These are phyloP conservation scores for Aspergillus sp. DNA, from an alignment of 2,329 filamentous ascomycete genomes.

Conservation along the genomic window DNA sequence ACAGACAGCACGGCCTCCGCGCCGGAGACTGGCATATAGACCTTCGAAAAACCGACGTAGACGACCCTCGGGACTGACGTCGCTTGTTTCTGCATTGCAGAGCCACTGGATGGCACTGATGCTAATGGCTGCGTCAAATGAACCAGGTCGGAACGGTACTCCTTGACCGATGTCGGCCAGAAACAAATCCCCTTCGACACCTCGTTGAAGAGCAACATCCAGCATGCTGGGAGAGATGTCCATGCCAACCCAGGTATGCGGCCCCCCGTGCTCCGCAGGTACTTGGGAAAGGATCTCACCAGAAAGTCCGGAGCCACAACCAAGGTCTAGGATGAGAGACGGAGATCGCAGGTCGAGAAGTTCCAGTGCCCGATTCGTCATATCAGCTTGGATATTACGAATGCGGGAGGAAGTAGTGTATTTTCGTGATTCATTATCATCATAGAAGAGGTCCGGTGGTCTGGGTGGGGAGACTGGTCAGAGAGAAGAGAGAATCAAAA, in stretches of 20 bases:
- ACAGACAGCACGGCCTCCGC: conserved; percentile 87
- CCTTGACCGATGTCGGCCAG: conserved; percentile 95
- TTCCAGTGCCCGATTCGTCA: conserved; percentile 91
- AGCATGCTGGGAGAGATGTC: conserved; percentile 95
- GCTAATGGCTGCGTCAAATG: conserved; percentile 91
- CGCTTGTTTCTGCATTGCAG: conserved; percentile 88
- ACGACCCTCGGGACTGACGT: conserved; percentile 76
- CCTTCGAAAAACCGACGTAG: conserved; percentile 88
- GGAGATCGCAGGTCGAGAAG: conserved; percentile 78
- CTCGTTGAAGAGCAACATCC: conserved; percentile 86
- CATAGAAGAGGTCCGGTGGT: conserved; percentile 95
- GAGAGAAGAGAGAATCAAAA: conserved; percentile 32
- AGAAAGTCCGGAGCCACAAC: conserved; percentile 90
- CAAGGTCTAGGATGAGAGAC: conserved; percentile 91
- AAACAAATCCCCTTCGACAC: conserved; percentile 90
- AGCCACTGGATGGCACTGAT: conserved; percentile 98
- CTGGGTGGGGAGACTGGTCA: conserved; percentile 45
- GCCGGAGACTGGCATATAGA: conserved; percentile 76
- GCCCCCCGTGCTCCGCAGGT: conserved; percentile 69
- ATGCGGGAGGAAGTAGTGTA: conserved; percentile 97
- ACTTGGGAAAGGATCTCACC: conserved; percentile 87
- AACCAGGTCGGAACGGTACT: conserved; percentile 85
- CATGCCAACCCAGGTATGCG: conserved; percentile 96
- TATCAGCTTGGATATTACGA: conserved; percentile 88
- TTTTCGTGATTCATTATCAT: conserved; percentile 92